A percentile compares a stretch with the other conserved stretches of the same genome.
Conservation (phyloP, 176 grass and related monocot genomes). For the Eremochloa ophiuroides region DNA sequence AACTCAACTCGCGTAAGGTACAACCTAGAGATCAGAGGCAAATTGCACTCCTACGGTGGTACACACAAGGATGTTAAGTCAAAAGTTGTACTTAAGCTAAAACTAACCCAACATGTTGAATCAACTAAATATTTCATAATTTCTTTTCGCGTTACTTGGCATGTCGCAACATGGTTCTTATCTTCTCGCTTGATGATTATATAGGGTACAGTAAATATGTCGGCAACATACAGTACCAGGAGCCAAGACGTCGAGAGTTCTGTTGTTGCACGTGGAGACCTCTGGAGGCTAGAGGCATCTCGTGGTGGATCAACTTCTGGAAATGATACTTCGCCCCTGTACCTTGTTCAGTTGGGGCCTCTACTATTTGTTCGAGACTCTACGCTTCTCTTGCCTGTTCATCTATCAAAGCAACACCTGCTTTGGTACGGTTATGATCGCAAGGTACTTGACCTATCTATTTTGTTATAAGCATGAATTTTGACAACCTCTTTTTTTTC, state of each 20-base stretch:
- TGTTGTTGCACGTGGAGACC: constrained; percentile 79
- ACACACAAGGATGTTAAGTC: background rate
- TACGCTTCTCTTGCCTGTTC: constrained; percentile 91
- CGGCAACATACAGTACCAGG: constrained; percentile 70
- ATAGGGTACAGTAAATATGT: constrained; percentile 84
- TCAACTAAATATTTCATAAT: background rate
- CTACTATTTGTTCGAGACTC: constrained; percentile 90
- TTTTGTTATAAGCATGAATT: background rate
- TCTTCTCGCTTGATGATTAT: constrained; percentile 25
- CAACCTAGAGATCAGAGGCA: background rate
- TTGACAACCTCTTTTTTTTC: background rate
- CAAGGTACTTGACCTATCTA: constrained; percentile 58
- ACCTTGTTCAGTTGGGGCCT: constrained; percentile 89
- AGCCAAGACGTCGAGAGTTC: constrained; percentile 75
- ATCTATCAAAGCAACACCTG: constrained; percentile 92
- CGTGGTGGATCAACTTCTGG: constrained; percentile 55
- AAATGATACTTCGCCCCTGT: constrained; percentile 78
- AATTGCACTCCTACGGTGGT: background rate
- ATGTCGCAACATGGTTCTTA: background rate
- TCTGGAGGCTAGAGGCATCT: constrained; percentile 95
- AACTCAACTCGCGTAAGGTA: background rate
- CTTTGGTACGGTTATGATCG: constrained; percentile 99
- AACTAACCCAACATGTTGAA: background rate
- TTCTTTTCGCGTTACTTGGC: background rate
- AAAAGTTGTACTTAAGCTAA: background rate